Conservation (phyloP, 75 land plant species). For the Selaginella tamariscina region DNA sequence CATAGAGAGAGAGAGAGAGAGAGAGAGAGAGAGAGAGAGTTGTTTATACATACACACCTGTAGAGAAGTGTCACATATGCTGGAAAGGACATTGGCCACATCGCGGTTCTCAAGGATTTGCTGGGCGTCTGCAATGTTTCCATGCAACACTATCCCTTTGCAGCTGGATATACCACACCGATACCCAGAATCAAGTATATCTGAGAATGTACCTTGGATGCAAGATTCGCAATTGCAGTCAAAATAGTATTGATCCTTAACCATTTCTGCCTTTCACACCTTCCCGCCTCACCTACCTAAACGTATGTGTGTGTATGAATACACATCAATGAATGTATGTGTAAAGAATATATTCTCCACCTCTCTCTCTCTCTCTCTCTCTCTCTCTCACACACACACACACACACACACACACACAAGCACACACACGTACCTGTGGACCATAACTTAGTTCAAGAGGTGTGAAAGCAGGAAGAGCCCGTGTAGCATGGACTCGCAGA, state of each 20-base stretch:
- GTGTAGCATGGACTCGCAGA: constrained; percentile 45
- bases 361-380: background rate
- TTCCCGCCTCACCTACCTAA: constrained; percentile 61
- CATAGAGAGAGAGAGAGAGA: too few species aligned
- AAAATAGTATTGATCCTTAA: constrained; percentile 56
- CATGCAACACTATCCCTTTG: constrained; percentile 45
- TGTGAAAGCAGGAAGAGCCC: constrained; percentile 35
- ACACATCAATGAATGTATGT: background rate
- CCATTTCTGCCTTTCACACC: constrained; percentile 43
- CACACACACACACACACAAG: background rate
- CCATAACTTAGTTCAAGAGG: constrained; percentile 88
- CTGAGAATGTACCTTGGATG: constrained; percentile 37
- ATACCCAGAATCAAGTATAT: constrained; percentile 44
- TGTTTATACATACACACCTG: background rate
- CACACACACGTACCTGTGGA: constrained; percentile 61
- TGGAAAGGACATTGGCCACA: background rate
- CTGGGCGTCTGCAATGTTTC: background rate
- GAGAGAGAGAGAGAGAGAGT: too few species aligned
- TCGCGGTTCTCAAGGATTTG: too few species aligned
- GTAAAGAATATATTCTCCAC: background rate
- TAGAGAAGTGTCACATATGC: background rate
- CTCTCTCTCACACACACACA: background rate
- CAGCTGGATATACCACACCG: constrained; percentile 44
- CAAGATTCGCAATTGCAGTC: constrained; percentile 54
- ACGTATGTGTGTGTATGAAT: constrained; percentile 3